Evolutionary conservation across 805 yeast species (phyloP), one percentile per base, ranked within the genome.

Genomic region (Myxozyma neotropica): DNA sequence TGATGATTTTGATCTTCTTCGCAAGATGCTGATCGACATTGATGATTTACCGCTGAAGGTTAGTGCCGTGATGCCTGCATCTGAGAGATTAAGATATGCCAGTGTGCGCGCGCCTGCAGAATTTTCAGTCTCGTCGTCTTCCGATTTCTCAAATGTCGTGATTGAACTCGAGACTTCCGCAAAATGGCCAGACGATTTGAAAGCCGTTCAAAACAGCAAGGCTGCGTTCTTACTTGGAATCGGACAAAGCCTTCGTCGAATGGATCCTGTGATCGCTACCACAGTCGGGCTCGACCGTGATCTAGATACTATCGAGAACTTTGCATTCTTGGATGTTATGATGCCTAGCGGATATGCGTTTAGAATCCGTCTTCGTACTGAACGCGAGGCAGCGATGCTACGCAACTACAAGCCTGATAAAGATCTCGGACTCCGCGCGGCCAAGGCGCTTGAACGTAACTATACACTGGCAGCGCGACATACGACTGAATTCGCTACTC

Each of bases 181-280:
- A n/a, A 84, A 85, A 72, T 94, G 99, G 99, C 99, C 99, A 1
- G 96, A 89, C 73, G 97, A 94, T 71, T 72, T 90, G 4, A 75
- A 79, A 40, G 91, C 97, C 1, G 75, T 91, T 55, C 98, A 94
- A 72, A 86, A 87, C 69, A 87, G 96, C 15, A 94, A 94, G 70
- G 83, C 95, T 33, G 98, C 98, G 6, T 89, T 94, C 67, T 75
- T 93, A 67, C 72, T 94, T 55, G 87, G 87, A 67, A 82, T 92
- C 23, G 81, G 83, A 53, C 81, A 82, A 50, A 71, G 70, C 26
- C 59, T 81, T 21, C 69, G 74, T 5, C 56, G 71, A 6, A 76
- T 77, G 58, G 82, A 83, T 53, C 78, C 85, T 12, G 74, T 74
- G 17, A 88, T 87, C 70, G 77, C 75, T 48, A 76, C 87, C 1